A percentile compares a stretch with the other conserved stretches of the same genome.
These are phyloP conservation scores for Forsythia viridissima DNA, from an alignment of 257 asterid species.

Conservation along the genomic window DNA sequence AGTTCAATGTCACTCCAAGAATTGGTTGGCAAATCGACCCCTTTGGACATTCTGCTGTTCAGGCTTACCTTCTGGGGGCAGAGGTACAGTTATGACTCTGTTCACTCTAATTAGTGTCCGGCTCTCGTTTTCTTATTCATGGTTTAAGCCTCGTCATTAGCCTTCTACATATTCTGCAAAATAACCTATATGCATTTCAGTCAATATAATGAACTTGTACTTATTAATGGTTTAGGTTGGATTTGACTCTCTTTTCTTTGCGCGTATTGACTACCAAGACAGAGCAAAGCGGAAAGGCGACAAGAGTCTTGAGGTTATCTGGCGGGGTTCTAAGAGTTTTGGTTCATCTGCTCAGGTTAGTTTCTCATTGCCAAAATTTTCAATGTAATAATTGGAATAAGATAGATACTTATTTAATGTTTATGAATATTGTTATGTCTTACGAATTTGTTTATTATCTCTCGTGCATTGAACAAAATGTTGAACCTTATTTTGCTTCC, in stretches of 20 bases:
- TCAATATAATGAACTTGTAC: neutral
- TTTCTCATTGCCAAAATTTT: slow-evolving; percentile 18
- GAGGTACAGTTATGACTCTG: slow-evolving; percentile 51
- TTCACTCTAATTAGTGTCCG: neutral
- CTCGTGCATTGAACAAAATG: slow-evolving; percentile 3
- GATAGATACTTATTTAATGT: neutral
- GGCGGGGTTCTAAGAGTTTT: slow-evolving; percentile 83
- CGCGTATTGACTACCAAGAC: slow-evolving; percentile 97
- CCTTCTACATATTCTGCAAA: neutral
- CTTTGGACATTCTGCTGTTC: slow-evolving; percentile 97
- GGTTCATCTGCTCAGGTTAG: slow-evolving; percentile 88
- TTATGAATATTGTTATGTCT: neutral
- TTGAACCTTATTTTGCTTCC: slow-evolving; percentile 1
- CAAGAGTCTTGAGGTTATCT: slow-evolving; percentile 88
- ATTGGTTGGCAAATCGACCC: slow-evolving; percentile 99
- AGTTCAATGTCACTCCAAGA: slow-evolving; percentile 86
- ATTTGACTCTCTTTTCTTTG: slow-evolving; percentile 92
- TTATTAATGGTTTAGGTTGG: slow-evolving; percentile 68
- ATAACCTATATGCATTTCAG: slow-evolving; percentile 1
- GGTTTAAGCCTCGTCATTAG: neutral
- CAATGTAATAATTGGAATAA: neutral
- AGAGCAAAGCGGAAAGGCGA: slow-evolving; percentile 74
- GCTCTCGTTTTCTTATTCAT: neutral
- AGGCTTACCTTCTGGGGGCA: slow-evolving; percentile 95
- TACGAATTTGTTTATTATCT: neutral